Evolutionary conservation across 148 eudicot species (phyloP).

Genomic region (Gaultheria prostrata): DNA sequence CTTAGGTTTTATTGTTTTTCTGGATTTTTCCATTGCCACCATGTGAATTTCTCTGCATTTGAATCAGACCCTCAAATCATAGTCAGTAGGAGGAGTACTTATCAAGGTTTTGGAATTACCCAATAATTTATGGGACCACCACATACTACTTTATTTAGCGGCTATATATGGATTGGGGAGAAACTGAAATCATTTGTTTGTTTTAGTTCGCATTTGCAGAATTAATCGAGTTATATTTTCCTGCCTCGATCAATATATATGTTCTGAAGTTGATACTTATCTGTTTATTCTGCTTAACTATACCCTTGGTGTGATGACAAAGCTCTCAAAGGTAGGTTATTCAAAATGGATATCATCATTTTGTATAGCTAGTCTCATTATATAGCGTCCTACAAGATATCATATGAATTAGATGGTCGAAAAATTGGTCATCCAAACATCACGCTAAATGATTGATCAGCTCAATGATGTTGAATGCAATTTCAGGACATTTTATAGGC

Average conservation of each 20-base stretch:
- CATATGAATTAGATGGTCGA: neutral
- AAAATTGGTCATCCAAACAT: neutral
- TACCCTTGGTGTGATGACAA: neutral
- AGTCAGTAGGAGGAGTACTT: neutral
- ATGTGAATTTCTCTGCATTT: neutral
- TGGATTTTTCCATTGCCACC: conserved; percentile 3
- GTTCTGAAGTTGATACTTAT: no score
- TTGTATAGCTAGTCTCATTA: no score
- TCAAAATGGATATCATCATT: neutral
- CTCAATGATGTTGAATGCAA: neutral
- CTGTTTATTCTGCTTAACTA: neutral
- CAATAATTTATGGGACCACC: conserved; percentile 5
- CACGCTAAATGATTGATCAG: neutral
- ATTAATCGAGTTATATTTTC: neutral
- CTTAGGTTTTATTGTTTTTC: neutral
- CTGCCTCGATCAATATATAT: neutral
- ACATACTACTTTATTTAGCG: neutral
- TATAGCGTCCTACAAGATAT: neutral
- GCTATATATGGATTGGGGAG: neutral
- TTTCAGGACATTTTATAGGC: no score
- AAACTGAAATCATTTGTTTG: neutral
- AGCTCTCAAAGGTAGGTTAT: neutral
- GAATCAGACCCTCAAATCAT: neutral
- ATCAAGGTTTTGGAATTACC: neutral
- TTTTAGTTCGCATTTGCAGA: neutral